Percentiles rank a stretch among this genome's conserved stretches.
These are phyloP conservation scores for Ormosia emarginata DNA, from an alignment of 306 rosid species.

Conservation along the genomic window DNA sequence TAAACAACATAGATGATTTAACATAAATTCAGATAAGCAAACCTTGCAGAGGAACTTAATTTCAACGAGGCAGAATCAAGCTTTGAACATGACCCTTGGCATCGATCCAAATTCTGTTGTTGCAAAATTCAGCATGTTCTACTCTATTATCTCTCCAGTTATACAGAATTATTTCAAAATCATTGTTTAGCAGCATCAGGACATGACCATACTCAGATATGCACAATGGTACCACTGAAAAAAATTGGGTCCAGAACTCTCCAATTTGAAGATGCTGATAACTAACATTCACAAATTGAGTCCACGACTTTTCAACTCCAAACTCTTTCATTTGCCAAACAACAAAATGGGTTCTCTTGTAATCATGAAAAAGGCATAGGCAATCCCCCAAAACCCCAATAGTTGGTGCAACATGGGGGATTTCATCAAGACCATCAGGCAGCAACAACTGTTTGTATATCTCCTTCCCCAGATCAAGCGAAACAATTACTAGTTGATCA, in stretches of 20 bases:
- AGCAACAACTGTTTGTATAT: not conserved
- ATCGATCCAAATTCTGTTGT: not conserved
- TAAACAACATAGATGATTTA: too few relatives aligned
- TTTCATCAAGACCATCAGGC: not conserved
- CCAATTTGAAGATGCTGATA: not conserved
- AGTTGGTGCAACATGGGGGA: not conserved
- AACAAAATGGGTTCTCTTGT: too few relatives aligned
- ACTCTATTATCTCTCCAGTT: not conserved
- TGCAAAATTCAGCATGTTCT: not conserved
- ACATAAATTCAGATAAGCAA: too few relatives aligned
- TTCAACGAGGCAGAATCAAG: not conserved
- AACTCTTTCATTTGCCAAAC: too few relatives aligned
- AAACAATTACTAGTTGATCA: not conserved
- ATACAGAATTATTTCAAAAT: not conserved
- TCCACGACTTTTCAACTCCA: too few relatives aligned
- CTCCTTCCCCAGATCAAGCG: not conserved
- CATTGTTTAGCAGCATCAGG: not conserved
- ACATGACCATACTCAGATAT: too few relatives aligned
- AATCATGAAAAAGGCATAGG: too few relatives aligned
- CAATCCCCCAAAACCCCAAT: not conserved
- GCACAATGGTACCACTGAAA: too few relatives aligned
- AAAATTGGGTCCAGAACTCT: too few relatives aligned
- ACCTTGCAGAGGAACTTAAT: not conserved
- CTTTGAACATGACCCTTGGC: not conserved
- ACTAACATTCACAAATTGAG: not conserved